Base-by-base conservation (phyloP, 2,329 filamentous ascomycete genomes). In the Colletotrichum lini region DNA sequence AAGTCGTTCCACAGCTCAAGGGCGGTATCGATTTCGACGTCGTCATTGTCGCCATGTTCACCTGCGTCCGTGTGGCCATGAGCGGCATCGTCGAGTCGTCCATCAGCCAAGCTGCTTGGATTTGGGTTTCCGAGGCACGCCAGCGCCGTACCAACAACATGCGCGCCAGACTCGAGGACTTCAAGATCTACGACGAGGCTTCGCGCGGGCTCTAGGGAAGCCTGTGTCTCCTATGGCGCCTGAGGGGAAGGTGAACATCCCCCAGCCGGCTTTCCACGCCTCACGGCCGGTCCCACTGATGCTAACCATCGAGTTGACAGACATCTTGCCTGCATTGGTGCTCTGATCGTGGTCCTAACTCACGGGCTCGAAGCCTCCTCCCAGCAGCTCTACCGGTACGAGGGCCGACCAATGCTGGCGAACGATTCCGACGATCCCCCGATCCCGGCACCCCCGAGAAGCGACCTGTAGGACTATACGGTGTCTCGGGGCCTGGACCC, bases 311-410 rank as follows among this genome's bases (percentile, higher is more conserved):
- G 18, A 52, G 9, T 4, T 56, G 8, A 15, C 57, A 82, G 79
- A 8, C 80, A 84, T 63, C 73, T 82, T 4, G 80, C 80, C 1
- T 83, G 81, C 58, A 74, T 82, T n/a, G 82, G 82, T 3, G 81
- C 81, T 2, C 68, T 77, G 38, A 81, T 82, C 52, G 75, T 80
- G 1, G 73, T 83, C 53, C 62, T 83, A 1, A 77, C 78, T 2
- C 79, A 81, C 30, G 80, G 80, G 3, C 82, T 83, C 45, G 81
- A 82, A 72, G 81, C 81, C 0, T 82, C 83, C 67, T 82, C 80
- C 2, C 80, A 82, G 67, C 78, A 82, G 73, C 82, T 83, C 77
- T 79, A 82, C 42, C 75, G 74, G 12, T 80, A 79, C 68, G 75
- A 79, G 23, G 75, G 80, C 21, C 64, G 71, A 16, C 79, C 78